Conservation (phyloP, 75 land plant species). For the Adiantum capillusveneris region DNA sequence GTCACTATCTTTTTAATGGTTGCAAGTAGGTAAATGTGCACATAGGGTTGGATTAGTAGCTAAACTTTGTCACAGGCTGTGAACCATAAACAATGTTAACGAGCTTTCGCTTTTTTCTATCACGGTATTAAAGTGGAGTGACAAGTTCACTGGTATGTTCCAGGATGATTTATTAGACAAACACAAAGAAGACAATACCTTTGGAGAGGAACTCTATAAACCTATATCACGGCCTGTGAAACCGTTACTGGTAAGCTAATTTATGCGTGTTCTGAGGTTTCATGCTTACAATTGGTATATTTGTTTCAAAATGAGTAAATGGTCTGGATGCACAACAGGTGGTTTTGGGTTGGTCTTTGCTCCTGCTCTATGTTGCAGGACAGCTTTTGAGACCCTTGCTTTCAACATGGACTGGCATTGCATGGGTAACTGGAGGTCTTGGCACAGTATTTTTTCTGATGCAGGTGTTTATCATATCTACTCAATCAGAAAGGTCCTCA, state of each 20-base stretch:
- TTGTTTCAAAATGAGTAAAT: conserved; percentile 23
- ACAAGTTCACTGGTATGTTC: too few relatives aligned
- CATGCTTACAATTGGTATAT: too few relatives aligned
- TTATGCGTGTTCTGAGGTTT: too few relatives aligned
- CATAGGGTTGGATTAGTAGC: too few relatives aligned
- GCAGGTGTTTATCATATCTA: conserved; percentile 55
- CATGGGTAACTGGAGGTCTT: conserved; percentile 40
- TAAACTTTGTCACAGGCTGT: too few relatives aligned
- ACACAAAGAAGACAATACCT: conserved; percentile 31
- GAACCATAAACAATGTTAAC: too few relatives aligned
- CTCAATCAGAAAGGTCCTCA: conserved; percentile 75
- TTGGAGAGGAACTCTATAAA: conserved; percentile 34
- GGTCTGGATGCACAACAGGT: conserved; percentile 36
- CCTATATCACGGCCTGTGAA: conserved; percentile 25
- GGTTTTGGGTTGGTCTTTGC: conserved; percentile 34
- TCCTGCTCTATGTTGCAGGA: conserved; percentile 27
- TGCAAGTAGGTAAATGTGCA: too few relatives aligned
- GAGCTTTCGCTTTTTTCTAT: too few relatives aligned
- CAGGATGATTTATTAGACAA: conserved; percentile 39
- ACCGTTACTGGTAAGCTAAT: conserved; percentile 26
- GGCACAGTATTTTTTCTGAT: conserved; percentile 43
- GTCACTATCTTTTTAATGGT: too few relatives aligned
- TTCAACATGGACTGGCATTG: conserved; percentile 61
- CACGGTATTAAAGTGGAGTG: too few relatives aligned
- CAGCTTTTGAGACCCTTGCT: conserved; percentile 37